Conservation (phyloP, 331 rosid species). For the Quercus tomentella region DNA sequence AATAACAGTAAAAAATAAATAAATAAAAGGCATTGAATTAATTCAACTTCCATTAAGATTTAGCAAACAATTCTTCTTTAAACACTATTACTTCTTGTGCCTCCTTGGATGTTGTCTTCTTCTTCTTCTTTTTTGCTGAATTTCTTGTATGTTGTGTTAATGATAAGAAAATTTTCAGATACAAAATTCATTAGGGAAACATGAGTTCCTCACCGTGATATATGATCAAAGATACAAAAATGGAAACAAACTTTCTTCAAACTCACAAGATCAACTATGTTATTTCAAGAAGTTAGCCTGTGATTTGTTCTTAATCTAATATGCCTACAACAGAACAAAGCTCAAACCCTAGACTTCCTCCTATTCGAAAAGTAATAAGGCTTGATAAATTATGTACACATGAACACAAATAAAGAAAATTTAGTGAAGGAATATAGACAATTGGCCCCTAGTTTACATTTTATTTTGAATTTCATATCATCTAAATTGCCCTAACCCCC, state of each 20-base stretch:
- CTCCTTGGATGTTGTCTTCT: not conserved
- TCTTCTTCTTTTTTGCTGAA: too few relatives aligned
- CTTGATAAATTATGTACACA: too few relatives aligned
- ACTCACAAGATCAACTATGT: too few relatives aligned
- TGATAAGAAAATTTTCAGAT: too few relatives aligned
- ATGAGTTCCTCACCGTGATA: too few relatives aligned
- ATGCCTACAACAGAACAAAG: not conserved
- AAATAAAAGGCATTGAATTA: not conserved
- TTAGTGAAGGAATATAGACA: not conserved
- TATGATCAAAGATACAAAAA: too few relatives aligned
- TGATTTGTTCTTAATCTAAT: too few relatives aligned
- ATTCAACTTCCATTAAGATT: not conserved
- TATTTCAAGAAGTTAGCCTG: too few relatives aligned
- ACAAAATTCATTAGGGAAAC: too few relatives aligned
- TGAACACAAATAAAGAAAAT: too few relatives aligned
- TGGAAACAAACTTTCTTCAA: too few relatives aligned
- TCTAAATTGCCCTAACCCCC: not conserved
- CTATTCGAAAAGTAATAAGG: not conserved
- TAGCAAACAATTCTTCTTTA: not conserved
- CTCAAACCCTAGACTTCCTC: not conserved
- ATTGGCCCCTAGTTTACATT: not conserved
- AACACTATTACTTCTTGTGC: not conserved
- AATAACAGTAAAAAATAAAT: not conserved
- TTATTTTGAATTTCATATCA: not conserved
- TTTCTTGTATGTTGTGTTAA: too few relatives aligned